Percentiles rank a stretch among this genome's conserved stretches.
phyloP scores from a whole-genome alignment of 225 moss, liverwort and hornwort genomes.

The Physcomitrium patens region DNA sequence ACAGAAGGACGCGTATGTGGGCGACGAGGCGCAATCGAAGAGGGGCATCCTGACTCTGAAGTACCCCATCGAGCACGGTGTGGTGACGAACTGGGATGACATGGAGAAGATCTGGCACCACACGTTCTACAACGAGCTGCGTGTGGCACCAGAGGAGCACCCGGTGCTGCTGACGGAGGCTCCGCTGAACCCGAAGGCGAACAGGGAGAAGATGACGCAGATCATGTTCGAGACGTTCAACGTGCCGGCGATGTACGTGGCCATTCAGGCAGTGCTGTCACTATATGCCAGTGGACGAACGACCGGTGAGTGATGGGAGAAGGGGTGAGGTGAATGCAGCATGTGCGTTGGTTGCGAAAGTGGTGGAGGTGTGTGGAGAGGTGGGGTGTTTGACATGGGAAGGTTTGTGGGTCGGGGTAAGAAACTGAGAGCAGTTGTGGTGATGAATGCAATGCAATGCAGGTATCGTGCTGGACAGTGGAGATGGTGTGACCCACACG shows the following conservation, averaged over 20 bases:
- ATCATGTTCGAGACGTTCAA: conserved; percentile 72
- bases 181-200: conserved; percentile 61
- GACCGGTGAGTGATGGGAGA: conserved; percentile 34
- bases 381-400: background rate
- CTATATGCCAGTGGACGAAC: conserved; percentile 67
- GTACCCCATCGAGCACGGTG: conserved; percentile 64
- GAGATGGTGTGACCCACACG: conserved; percentile 63
- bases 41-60: conserved; percentile 60
- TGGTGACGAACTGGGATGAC: conserved; percentile 67
- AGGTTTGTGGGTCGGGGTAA: background rate
- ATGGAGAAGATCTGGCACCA: conserved; percentile 72
- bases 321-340: background rate
- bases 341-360: background rate
- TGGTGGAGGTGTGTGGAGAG: background rate
- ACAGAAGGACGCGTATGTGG: conserved; percentile 56
- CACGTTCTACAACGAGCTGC: conserved; percentile 58
- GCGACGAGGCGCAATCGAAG: conserved; percentile 66
- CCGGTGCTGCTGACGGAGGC: conserved; percentile 61
- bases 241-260: conserved; percentile 63
- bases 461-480: conserved; percentile 64
- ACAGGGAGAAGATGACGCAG: conserved; percentile 69
- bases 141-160: conserved; percentile 65
- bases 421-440: background rate
- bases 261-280: conserved; percentile 49
- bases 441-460: background rate